Conservation (phyloP, 1,139 yeast genomes). For the Geotrichum macrosporum region DNA sequence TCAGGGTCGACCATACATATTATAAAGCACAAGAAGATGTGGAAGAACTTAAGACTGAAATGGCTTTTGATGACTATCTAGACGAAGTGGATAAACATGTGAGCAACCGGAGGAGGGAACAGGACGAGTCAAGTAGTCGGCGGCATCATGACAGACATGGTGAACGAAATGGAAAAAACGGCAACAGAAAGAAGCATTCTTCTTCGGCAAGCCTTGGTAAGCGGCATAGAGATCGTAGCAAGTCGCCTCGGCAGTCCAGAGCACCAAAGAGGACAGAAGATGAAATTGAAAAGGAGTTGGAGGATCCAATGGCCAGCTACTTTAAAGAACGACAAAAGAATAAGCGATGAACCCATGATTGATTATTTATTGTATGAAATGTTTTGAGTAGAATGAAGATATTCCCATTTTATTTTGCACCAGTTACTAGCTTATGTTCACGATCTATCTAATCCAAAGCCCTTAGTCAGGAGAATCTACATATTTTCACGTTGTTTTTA, state of each 20-base stretch:
- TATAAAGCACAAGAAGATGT: constrained; percentile 55
- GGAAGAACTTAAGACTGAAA: constrained; percentile 13
- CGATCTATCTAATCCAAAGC: too few relatives aligned
- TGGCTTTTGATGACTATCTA: constrained; percentile 37
- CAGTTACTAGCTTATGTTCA: too few relatives aligned
- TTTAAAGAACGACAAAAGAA: constrained; percentile 8
- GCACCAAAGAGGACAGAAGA: constrained; percentile 6
- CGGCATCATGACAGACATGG: background rate
- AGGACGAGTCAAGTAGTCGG: background rate
- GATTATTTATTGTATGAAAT: too few relatives aligned
- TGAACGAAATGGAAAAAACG: too few relatives aligned
- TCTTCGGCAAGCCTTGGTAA: background rate
- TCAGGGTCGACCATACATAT: constrained; percentile 74
- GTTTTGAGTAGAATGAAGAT: too few relatives aligned
- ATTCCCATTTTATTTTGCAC: too few relatives aligned
- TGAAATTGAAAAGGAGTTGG: constrained; percentile 17
- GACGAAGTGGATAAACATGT: constrained; percentile 12
- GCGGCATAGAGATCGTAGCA: constrained; percentile 11
- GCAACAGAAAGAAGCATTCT: background rate
- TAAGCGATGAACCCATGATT: background rate
- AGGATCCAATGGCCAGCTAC: constrained; percentile 19
- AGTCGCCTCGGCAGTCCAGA: constrained; percentile 4
- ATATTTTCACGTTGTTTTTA: too few relatives aligned
- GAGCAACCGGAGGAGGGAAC: background rate
- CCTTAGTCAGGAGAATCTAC: constrained; percentile 2